Percentiles rank a stretch among this genome's conserved stretches.
Conservation (phyloP, 2,329 filamentous ascomycete species). For the Plectosphaerella sp. region DNA sequence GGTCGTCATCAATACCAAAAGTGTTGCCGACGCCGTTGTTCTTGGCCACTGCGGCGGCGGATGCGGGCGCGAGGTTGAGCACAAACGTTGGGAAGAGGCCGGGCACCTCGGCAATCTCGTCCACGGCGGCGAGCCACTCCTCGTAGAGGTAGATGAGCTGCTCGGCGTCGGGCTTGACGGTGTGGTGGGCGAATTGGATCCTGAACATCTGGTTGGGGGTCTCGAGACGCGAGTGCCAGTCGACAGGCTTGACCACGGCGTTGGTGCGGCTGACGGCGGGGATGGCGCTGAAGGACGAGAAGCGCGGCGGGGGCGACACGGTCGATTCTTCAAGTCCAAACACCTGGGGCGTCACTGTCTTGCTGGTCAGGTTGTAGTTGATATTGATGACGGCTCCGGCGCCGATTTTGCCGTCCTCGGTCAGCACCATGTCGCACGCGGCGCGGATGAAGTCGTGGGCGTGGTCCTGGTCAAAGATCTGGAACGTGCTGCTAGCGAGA, state of each 20-base stretch:
- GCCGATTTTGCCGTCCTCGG: constrained; percentile 17
- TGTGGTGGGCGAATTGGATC: constrained; percentile 28
- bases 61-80: constrained; percentile 21
- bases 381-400: constrained; percentile 27
- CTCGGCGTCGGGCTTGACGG: constrained; percentile 27
- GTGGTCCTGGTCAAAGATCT: constrained; percentile 20
- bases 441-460: constrained; percentile 21
- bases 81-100: constrained; percentile 32
- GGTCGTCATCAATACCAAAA: constrained; percentile 25
- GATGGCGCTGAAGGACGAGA: constrained; percentile 25
- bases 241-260: constrained; percentile 20
- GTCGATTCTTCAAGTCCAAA: constrained; percentile 28
- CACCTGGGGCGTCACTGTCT: constrained; percentile 14
- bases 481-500: constrained; percentile 24
- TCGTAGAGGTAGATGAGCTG: constrained; percentile 25
- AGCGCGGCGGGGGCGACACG: constrained; percentile 23
- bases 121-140: constrained; percentile 26
- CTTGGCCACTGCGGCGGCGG: constrained; percentile 21
- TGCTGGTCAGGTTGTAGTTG: constrained; percentile 21
- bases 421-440: constrained; percentile 16
- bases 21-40: constrained; percentile 32
- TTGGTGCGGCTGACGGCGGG: constrained; percentile 15
- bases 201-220: constrained; percentile 29
- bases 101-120: constrained; percentile 25
- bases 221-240: constrained; percentile 20